Percentiles rank a stretch among this genome's conserved stretches.
Conservation (phyloP, 139 green algal species). For the Nannochloris sp. region DNA sequence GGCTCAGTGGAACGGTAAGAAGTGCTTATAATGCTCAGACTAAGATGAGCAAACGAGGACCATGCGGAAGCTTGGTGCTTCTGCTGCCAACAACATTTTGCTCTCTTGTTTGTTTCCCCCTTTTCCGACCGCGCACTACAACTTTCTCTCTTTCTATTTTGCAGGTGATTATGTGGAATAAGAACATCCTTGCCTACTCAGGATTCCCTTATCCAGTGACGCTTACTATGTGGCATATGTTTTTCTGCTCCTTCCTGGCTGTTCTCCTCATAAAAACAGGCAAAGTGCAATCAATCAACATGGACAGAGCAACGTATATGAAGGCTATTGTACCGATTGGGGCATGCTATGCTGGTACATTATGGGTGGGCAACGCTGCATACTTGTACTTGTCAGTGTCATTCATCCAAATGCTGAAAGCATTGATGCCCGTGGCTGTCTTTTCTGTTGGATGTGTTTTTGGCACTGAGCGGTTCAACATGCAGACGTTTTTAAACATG, state of each 20-base stretch:
- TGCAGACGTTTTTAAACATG: slow-evolving; percentile 69
- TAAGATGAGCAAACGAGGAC: too few species aligned
- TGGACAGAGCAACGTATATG: slow-evolving; percentile 60
- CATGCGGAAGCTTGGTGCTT: too few species aligned
- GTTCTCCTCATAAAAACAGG: slow-evolving; percentile 51
- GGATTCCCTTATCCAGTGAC: slow-evolving; percentile 89
- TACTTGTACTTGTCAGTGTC: slow-evolving; percentile 96
- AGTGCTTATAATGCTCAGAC: too few species aligned
- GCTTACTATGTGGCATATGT: slow-evolving; percentile 79
- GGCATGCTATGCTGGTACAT: slow-evolving; percentile 78
- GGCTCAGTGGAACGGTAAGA: slow-evolving; percentile 36
- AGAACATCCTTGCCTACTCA: slow-evolving; percentile 74
- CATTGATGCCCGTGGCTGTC: slow-evolving; percentile 34
- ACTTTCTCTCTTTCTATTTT: too few species aligned
- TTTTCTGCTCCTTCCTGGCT: slow-evolving; percentile 73
- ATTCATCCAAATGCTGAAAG: slow-evolving; percentile 99
- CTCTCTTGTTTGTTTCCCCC: too few species aligned
- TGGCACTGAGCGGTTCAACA: slow-evolving; percentile 68
- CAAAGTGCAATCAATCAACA: slow-evolving; percentile 64
- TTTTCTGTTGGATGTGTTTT: slow-evolving; percentile 41
- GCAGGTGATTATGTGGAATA: slow-evolving; percentile 98
- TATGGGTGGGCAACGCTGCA: slow-evolving; percentile 95
- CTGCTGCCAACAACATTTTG: too few species aligned
- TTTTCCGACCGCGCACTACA: too few species aligned
- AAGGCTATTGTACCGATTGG: slow-evolving; percentile 79